Evolutionary conservation across 148 eudicot genomes (phyloP).

Genomic region (Nepenthes gracilis): DNA sequence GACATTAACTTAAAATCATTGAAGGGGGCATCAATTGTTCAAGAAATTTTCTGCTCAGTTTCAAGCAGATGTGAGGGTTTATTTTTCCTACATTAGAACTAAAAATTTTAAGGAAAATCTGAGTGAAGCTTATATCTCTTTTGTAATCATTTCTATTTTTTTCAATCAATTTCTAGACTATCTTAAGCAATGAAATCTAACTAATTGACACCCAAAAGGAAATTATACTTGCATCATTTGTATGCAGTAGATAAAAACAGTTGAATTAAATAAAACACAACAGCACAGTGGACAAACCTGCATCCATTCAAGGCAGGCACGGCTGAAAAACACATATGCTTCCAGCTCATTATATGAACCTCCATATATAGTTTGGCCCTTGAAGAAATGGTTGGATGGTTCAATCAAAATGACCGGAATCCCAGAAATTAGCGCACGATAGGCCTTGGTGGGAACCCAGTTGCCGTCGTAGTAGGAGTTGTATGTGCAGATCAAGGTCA

Average conservation of each 20-base stretch:
- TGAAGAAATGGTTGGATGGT: slow-evolving; percentile 62
- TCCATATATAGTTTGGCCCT: slow-evolving; percentile 63
- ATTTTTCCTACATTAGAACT: no score
- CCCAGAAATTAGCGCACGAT: slow-evolving; percentile 53
- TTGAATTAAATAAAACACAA: background rate
- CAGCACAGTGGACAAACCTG: slow-evolving; percentile 38
- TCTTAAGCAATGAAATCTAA: no score
- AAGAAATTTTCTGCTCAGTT: no score
- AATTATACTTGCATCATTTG: background rate
- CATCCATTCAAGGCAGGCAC: slow-evolving; percentile 93
- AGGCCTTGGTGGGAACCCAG: slow-evolving; percentile 69
- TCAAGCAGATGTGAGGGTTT: no score
- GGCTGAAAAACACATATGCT: slow-evolving; percentile 73
- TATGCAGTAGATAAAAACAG: background rate
- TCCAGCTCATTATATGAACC: slow-evolving; percentile 82
- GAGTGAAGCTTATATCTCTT: no score
- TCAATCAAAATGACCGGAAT: slow-evolving; percentile 64
- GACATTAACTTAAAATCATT: no score
- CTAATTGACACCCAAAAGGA: background rate
- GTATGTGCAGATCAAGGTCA: slow-evolving; percentile 42
- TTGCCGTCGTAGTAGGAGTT: slow-evolving; percentile 56
- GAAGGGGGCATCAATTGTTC: no score
- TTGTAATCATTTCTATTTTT: no score
- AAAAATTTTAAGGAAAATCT: no score
- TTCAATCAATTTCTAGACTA: no score